Base-by-base conservation (phyloP, 2,329 filamentous ascomycete genomes). In the Fusarium udum region DNA sequence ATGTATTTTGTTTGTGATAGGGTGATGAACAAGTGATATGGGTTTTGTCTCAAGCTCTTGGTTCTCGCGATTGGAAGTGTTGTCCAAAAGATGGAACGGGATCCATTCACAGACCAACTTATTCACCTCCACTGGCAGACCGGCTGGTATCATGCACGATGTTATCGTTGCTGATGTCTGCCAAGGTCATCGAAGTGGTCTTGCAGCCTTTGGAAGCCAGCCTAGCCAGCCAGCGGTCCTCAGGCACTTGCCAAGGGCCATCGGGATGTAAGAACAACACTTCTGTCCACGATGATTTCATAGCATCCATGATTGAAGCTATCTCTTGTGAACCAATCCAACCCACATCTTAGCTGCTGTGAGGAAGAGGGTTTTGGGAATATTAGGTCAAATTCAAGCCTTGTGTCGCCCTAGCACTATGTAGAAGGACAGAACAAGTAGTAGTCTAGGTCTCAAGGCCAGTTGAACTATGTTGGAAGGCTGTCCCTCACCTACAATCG, bases 221-320 rank as follows among this genome's bases (percentile, higher is more conserved):
- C 57, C 39, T 61, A 32, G 28, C 26, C 40, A 62, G 36, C 57
- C 39, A 34, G 34, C 52, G 32, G 42, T n/a, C 36, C 56, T 39
- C 26, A 42, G 67, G 28, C 62, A 71, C 57, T 39, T 20, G 32
- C 36, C 36, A 48, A 62, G 43, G 57, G 37, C 49, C 46, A 67
- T 71, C 61, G 48, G 66, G 65, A 71, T 73, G 60, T 28, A 49
- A 52, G 58, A 60, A 59, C 16, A 43, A 48, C 43, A 37, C 39
- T 46, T 43, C 26, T 49, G 26, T 49, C 52, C 42, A 48, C 48
- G 34, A 70, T 73, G 69, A 66, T 66, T 70, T 70, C 64, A 61
- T 59, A 55, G 56, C 69, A 65, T 70, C 69, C 60, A 56, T 73
- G 24, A 43, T 64, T 49, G 49, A 73, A 62, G 57, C 52, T 60